phyloP scores from a whole-genome alignment of 805 yeast genomes.

The Myxozyma neotropica region DNA sequence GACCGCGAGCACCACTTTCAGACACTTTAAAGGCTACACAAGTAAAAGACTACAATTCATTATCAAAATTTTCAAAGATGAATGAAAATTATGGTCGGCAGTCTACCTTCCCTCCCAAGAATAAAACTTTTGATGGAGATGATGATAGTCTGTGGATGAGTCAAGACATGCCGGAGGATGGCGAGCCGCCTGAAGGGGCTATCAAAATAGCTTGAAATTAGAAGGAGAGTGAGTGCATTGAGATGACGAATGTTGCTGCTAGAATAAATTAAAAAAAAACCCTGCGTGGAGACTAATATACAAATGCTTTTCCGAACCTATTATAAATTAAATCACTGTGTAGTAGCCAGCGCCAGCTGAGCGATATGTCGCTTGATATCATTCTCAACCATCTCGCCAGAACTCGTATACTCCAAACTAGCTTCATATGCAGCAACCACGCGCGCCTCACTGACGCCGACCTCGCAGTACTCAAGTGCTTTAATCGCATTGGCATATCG shows the following conservation, averaged over 20 bases:
- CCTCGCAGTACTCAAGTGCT: constrained; percentile 79
- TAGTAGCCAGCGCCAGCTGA: constrained; percentile 9
- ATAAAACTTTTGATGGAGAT: no score
- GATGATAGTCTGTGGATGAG: no score
- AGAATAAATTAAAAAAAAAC: no score
- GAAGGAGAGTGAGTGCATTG: no score
- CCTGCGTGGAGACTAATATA: no score
- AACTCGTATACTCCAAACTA: constrained; percentile 70
- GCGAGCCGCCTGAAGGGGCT: no score
- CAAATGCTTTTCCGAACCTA: background rate
- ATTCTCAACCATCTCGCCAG: constrained; percentile 71
- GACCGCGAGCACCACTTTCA: background rate
- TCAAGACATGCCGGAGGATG: no score
- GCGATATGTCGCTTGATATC: constrained; percentile 55
- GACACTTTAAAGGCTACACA: background rate
- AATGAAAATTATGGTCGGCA: no score
- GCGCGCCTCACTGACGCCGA: constrained; percentile 83
- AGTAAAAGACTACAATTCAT: background rate
- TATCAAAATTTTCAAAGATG: no score
- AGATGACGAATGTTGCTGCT: no score
- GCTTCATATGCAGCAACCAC: constrained; percentile 85
- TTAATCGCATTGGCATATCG: constrained; percentile 82
- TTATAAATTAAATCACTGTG: background rate
- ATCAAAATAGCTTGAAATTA: no score
- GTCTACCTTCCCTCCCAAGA: no score